Conservation (phyloP, 306 rosid species). For the Sindora glabra region DNA sequence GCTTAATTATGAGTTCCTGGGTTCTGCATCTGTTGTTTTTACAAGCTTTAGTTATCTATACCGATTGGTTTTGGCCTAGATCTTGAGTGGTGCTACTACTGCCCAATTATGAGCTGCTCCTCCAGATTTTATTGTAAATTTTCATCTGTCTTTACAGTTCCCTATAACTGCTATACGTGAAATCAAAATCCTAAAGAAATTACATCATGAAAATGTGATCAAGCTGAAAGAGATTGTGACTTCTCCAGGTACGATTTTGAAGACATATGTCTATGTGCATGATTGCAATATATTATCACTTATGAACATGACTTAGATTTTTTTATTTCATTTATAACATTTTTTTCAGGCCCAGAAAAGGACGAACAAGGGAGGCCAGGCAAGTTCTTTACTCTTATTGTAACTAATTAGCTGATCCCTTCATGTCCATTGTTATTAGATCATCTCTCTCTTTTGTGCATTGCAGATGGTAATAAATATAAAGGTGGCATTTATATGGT, state of each 20-base stretch:
- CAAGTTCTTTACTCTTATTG: conserved; percentile 1
- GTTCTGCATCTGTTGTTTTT: background rate
- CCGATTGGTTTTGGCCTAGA: no score
- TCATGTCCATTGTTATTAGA: background rate
- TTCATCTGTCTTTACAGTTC: conserved; percentile 35
- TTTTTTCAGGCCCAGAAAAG: conserved; percentile 40
- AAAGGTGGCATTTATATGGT: conserved; percentile 73
- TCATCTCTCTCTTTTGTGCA: background rate
- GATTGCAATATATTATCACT: background rate
- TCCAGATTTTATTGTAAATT: conserved; percentile 4
- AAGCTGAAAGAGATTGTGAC: conserved; percentile 71
- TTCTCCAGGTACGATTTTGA: conserved; percentile 35
- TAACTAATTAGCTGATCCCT: background rate
- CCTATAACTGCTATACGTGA: conserved; percentile 75
- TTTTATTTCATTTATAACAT: background rate
- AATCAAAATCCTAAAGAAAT: conserved; percentile 62
- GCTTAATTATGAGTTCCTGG: background rate
- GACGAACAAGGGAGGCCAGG: conserved; percentile 61
- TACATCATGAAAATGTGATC: conserved; percentile 57
- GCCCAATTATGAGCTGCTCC: background rate
- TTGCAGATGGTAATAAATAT: conserved; percentile 49
- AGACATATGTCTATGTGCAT: background rate
- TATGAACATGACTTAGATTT: background rate
- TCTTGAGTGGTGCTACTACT: no score
- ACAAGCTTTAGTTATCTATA: background rate